A percentile compares a stretch with the other conserved stretches of the same genome.
These are phyloP conservation scores for Penicillium hesseltinei DNA, from an alignment of 2,329 filamentous ascomycete genomes.

Conservation along the genomic window DNA sequence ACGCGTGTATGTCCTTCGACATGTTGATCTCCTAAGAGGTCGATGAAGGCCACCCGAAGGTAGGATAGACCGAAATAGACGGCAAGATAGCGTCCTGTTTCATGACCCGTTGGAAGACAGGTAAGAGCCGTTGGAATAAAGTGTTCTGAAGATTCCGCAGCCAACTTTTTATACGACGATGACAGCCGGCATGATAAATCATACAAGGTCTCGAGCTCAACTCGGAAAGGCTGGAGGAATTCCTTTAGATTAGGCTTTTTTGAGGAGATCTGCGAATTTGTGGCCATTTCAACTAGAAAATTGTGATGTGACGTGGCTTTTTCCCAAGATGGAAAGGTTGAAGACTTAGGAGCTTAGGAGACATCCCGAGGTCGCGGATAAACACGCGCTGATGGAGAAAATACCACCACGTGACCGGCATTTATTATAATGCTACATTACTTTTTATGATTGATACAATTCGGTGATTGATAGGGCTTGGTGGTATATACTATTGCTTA, in stretches of 20 bases:
- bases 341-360: neutral
- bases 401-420: constrained; percentile 9
- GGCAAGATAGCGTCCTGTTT: constrained; percentile 53
- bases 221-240: constrained; percentile 32
- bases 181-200: constrained; percentile 38
- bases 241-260: constrained; percentile 15
- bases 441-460: neutral
- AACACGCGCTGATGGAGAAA: neutral
- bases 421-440: neutral
- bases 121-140: constrained; percentile 46
- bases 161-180: constrained; percentile 37
- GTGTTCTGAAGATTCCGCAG: constrained; percentile 39
- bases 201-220: constrained; percentile 34
- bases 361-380: neutral
- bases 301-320: neutral
- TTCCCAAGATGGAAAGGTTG: neutral
- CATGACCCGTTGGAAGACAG: constrained; percentile 46
- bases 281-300: neutral
- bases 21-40: constrained; percentile 42
- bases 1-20: constrained; percentile 49
- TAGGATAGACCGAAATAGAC: constrained; percentile 55
- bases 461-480: neutral
- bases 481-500: neutral
- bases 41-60: constrained; percentile 53
- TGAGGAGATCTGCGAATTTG: neutral